Conservation (phyloP, 2,329 filamentous ascomycete species). For the Fusarium illudens region DNA sequence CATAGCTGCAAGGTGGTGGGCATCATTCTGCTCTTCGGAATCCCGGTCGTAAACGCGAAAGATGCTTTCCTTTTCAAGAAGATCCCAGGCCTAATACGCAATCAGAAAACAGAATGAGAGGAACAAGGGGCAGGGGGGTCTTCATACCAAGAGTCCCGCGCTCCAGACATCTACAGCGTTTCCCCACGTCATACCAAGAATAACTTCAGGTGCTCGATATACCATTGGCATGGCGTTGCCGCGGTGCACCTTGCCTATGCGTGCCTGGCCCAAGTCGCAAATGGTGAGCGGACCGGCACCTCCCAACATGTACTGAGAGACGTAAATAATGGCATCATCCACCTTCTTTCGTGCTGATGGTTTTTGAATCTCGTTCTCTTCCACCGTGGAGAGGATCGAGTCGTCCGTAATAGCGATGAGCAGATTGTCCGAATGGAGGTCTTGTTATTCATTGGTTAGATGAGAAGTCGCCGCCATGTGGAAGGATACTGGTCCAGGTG, state of each 20-base stretch:
- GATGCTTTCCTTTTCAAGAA: constrained; percentile 33
- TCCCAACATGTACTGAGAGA: constrained; percentile 46
- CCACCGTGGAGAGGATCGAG: constrained; percentile 43
- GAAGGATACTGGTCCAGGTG: not conserved
- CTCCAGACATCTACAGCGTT: constrained; percentile 49
- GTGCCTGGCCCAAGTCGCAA: constrained; percentile 50
- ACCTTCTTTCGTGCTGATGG: constrained; percentile 45
- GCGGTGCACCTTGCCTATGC: constrained; percentile 38
- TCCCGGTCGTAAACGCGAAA: constrained; percentile 39
- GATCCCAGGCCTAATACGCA: constrained; percentile 36
- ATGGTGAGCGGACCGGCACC: constrained; percentile 45
- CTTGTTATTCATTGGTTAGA: constrained; percentile 32
- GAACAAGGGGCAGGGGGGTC: too few species aligned
- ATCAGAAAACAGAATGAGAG: not conserved
- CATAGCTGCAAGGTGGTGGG: constrained; percentile 43
- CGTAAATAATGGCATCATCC: constrained; percentile 41
- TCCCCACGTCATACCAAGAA: constrained; percentile 48
- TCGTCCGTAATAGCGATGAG: constrained; percentile 46
- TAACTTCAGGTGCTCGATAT: constrained; percentile 50
- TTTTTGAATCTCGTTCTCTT: constrained; percentile 43
- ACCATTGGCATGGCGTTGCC: constrained; percentile 42
- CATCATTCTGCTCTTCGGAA: constrained; percentile 37
- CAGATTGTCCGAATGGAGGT: constrained; percentile 49
- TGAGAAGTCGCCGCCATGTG: too few species aligned
- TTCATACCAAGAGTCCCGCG: constrained; percentile 45